phyloP scores from a whole-genome alignment of 2,329 filamentous ascomycete genomes.

The Nothophaeocryptopus gaeumannii region DNA sequence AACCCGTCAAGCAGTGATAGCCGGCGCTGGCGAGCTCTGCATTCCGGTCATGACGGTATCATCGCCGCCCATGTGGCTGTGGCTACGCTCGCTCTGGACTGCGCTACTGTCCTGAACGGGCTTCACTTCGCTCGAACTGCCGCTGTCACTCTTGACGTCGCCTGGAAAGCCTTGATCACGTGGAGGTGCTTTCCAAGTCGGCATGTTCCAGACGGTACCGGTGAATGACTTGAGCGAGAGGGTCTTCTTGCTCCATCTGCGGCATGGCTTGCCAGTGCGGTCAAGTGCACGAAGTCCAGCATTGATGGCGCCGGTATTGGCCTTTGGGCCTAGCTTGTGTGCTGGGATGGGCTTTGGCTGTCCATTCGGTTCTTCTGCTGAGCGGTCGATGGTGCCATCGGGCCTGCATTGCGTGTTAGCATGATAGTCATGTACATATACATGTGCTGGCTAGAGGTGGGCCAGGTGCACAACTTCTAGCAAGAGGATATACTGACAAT shows the following conservation, averaged over 20 bases:
- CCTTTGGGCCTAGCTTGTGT: slow-evolving; percentile 91
- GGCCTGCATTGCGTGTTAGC: slow-evolving; percentile 42
- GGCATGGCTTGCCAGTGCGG: slow-evolving; percentile 84
- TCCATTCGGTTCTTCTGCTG: slow-evolving; percentile 21
- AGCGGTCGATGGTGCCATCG: slow-evolving; percentile 48
- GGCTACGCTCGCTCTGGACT: slow-evolving; percentile 58
- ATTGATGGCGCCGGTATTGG: slow-evolving; percentile 96
- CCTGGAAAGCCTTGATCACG: slow-evolving; percentile 56
- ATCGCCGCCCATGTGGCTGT: slow-evolving; percentile 43
- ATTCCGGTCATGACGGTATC: slow-evolving; percentile 31
- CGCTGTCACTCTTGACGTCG: slow-evolving; percentile 57
- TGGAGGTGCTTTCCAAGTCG: slow-evolving; percentile 74
- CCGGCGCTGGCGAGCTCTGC: slow-evolving; percentile 37
- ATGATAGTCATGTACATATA: not conserved
- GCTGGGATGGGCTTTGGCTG: slow-evolving; percentile 39
- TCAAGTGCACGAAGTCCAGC: slow-evolving; percentile 92
- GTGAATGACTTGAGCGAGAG: slow-evolving; percentile 91
- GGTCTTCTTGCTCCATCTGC: slow-evolving; percentile 81
- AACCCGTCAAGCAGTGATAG: slow-evolving; percentile 40
- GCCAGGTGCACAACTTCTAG: too few species aligned
- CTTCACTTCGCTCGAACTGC: slow-evolving; percentile 55
- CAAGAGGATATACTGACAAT: slow-evolving; percentile 63
- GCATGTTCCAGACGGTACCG: slow-evolving; percentile 75
- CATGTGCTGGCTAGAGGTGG: not conserved
- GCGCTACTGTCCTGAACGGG: slow-evolving; percentile 55